Evolutionary conservation across 306 rosid genomes (phyloP), one percentile per base, ranked within the genome.

Genomic region (Prinsepia uniflora): DNA sequence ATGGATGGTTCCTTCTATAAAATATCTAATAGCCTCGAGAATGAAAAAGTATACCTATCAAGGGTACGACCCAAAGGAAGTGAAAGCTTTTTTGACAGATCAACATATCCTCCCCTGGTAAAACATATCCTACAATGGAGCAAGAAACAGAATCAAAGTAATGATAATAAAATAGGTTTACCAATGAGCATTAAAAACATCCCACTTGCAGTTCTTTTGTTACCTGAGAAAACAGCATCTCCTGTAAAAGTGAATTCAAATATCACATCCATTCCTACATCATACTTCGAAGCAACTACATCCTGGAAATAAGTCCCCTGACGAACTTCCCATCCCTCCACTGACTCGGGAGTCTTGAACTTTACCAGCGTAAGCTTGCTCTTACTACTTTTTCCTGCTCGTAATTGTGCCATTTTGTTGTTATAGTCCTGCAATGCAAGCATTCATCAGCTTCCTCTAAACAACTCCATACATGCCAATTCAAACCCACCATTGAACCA

Each of bases 381-480:
- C 82, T 94, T 90, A 71, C 97, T 94, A 83, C 98, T 94, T 80
- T 86, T 94, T 13, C 97, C 98, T 41, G 98, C 98, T 63, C 98
- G 85, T 52, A 89, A 67, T 67, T 94, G 98, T 0, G 97, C 98
- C 69, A 94, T 78, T 84, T 89, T 71, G 76, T 94, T 94, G 78
- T 90, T 94, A 78, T 84, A 90, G 76, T 94, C 98, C 98, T 93
- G 85, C 75, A 87, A 42, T 55, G 46, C 54, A 55, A 4, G 42
- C 4, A 19, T 20, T n/a, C 73, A 41, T 7, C 8, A 54, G 63
- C 48, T 68, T 39, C 60, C 36, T 30, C 14, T 42, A 49, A 68
- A n/a, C 6, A 40, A 67, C 19, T n/a, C 61, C 24, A 48, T 40
- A 8, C 6, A 10, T 5, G 46, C 17, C 44, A 67, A 66, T 30